These are phyloP conservation scores for Pelargonium cotyledonis DNA, from an alignment of 441 rosid species.

Conservation along the genomic window DNA sequence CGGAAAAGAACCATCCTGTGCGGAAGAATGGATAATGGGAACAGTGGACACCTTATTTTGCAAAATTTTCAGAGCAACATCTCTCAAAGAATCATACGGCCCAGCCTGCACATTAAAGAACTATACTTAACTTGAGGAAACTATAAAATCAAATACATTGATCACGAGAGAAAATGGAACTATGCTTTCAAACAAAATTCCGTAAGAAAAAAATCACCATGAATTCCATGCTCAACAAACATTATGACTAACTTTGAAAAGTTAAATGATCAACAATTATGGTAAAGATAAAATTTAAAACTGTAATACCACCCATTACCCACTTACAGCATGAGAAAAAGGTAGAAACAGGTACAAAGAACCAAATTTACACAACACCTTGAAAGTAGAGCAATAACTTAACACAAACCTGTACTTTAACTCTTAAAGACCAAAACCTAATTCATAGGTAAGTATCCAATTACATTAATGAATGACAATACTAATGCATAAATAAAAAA, in stretches of 20 bases:
- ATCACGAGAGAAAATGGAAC: too few species aligned
- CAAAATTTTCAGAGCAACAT: slow-evolving; percentile 46
- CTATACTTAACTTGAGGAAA: background rate
- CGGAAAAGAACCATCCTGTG: slow-evolving; percentile 51
- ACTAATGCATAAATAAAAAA: background rate
- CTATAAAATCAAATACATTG: background rate
- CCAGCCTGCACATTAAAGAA: slow-evolving; percentile 37
- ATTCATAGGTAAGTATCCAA: background rate
- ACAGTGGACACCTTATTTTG: slow-evolving; percentile 43
- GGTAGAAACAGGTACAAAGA: background rate
- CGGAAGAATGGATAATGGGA: slow-evolving; percentile 46
- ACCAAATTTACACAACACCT: background rate
- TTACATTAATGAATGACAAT: background rate
- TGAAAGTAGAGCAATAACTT: background rate
- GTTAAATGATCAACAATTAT: too few species aligned
- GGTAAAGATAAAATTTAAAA: background rate
- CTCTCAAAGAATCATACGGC: slow-evolving; percentile 51
- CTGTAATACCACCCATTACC: background rate
- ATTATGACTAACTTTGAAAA: too few species aligned
- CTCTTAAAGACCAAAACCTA: background rate
- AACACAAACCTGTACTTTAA: background rate
- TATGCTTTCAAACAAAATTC: too few species aligned
- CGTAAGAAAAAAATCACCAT: too few species aligned
- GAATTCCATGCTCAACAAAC: too few species aligned
- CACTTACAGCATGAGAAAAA: background rate